Percentiles rank a stretch among this genome's conserved stretches.
Conservation (phyloP, 768 basidiomycete species). For the Tylopilus balloui region DNA sequence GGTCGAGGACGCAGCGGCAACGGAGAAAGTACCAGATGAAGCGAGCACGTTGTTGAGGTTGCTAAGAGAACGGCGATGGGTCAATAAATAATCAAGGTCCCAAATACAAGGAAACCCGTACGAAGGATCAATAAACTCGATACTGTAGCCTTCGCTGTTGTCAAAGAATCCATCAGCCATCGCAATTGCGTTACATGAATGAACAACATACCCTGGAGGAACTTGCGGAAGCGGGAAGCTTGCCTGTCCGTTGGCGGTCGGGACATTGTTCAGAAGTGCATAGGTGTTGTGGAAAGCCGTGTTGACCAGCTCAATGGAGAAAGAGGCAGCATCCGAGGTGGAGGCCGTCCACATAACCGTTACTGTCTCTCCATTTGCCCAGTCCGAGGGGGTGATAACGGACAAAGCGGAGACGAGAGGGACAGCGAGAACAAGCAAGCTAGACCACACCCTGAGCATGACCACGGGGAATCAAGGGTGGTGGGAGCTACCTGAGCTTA, state of each 20-base stretch:
- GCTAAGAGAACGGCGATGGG: conserved; percentile 10
- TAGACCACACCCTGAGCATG: conserved; percentile 2
- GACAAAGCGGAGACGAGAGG: conserved; percentile 44
- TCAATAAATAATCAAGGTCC: neutral
- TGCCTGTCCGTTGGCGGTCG: neutral
- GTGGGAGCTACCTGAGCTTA: conserved; percentile 40
- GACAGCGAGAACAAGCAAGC: conserved; percentile 44
- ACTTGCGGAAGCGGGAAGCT: conserved; percentile 46
- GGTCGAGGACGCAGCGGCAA: conserved; percentile 26
- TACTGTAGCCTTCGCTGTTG: conserved; percentile 39
- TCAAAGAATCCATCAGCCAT: neutral
- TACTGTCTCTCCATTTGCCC: conserved; percentile 30
- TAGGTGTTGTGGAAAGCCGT: conserved; percentile 46
- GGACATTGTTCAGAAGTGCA: conserved; percentile 54
- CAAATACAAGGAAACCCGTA: conserved; percentile 13
- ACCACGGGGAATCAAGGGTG: too few relatives aligned
- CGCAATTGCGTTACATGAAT: neutral
- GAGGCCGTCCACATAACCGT: conserved; percentile 46
- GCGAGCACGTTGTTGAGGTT: conserved; percentile 46
- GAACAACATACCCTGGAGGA: conserved; percentile 36
- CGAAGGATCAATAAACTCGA: conserved; percentile 44
- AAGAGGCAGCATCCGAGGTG: conserved; percentile 38
- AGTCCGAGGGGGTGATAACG: conserved; percentile 35
- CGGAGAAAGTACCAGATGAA: conserved; percentile 37
- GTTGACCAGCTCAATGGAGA: conserved; percentile 48